These are phyloP conservation scores for Lolium multiflorum DNA, from an alignment of 176 grass and related monocot genomes.

Conservation along the genomic window DNA sequence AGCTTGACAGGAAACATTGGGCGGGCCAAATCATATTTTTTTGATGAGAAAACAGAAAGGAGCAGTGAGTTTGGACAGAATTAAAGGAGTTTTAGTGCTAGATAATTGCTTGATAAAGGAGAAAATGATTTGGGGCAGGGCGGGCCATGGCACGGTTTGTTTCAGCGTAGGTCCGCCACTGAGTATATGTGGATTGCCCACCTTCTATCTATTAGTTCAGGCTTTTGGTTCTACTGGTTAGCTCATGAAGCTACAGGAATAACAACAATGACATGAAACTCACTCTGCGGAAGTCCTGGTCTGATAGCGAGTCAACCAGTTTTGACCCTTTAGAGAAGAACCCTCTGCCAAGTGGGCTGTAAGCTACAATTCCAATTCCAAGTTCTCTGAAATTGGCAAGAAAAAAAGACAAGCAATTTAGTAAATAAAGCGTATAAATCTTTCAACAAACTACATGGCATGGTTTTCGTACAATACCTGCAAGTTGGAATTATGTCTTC, in stretches of 20 bases:
- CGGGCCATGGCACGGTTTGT: no score
- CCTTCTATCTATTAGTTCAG: no score
- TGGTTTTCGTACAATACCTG: slow-evolving; percentile 39
- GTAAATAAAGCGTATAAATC: neutral
- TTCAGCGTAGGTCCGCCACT: no score
- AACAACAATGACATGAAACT: neutral
- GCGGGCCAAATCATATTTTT: no score
- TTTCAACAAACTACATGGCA: neutral
- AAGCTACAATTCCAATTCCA: neutral
- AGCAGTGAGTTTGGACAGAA: no score
- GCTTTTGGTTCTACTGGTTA: no score
- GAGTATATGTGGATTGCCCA: no score
- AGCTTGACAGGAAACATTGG: no score
- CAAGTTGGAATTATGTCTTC: slow-evolving; percentile 61
- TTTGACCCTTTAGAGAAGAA: neutral
- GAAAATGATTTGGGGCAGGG: no score
- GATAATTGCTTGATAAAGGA: no score
- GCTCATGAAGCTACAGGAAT: neutral
- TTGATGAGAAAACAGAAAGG: no score
- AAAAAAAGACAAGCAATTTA: neutral
- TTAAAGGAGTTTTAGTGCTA: no score
- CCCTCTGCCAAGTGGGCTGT: slow-evolving; percentile 2
- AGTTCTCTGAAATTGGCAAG: neutral
- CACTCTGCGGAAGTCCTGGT: neutral
- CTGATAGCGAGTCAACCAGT: neutral